These are phyloP conservation scores for Apiosordaria backusii DNA, from an alignment of 495 filamentous ascomycete species.

Conservation along the genomic window DNA sequence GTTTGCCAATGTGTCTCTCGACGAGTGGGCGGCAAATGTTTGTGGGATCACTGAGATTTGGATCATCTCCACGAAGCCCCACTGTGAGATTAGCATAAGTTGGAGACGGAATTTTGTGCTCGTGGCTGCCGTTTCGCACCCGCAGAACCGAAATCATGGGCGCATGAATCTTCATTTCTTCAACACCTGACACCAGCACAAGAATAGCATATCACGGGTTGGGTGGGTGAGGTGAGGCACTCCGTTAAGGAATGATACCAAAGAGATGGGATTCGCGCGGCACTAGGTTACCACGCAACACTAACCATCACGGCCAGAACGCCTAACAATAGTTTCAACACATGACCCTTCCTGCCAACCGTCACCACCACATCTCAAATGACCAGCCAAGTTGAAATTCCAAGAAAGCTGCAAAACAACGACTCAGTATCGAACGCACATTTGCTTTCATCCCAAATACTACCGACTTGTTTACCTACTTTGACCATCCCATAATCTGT, in stretches of 20 bases:
- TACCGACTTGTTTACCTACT: background rate
- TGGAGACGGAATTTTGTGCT: background rate
- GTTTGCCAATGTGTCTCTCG: background rate
- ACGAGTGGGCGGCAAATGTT: background rate
- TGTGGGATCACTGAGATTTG: background rate
- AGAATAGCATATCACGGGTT: background rate
- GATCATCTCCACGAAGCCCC: constrained; percentile 3
- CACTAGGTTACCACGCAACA: background rate
- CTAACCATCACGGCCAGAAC: background rate
- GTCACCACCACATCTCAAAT: background rate
- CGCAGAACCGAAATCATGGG: background rate
- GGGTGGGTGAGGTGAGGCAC: background rate
- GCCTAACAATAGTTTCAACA: background rate
- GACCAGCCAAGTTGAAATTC: background rate
- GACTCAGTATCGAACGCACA: background rate
- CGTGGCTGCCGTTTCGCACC: no score
- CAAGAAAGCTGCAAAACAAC: background rate
- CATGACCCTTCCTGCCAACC: background rate
- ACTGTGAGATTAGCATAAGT: constrained; percentile 5
- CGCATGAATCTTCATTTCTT: constrained; percentile 3
- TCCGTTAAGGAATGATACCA: background rate
- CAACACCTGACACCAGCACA: background rate
- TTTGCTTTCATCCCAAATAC: background rate
- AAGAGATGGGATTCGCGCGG: background rate
- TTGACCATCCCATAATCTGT: background rate